phyloP scores from a whole-genome alignment of 306 rosid species.

The Cotoneaster glaucophyllus region DNA sequence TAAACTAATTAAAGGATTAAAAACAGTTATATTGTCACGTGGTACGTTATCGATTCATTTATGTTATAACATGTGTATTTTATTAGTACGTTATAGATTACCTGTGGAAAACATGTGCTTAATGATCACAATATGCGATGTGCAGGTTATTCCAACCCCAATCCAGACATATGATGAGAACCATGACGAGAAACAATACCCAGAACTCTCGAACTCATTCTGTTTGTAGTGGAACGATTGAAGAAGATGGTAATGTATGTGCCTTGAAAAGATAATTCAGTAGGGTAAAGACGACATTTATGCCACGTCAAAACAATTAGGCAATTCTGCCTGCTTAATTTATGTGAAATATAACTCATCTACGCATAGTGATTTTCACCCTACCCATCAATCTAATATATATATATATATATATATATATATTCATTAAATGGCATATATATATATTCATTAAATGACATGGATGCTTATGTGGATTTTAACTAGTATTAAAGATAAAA shows the following conservation, averaged over 20 bases:
- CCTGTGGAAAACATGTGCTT: too few species aligned
- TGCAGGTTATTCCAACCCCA: background rate
- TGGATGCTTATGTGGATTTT: too few species aligned
- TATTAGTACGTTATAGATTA: too few species aligned
- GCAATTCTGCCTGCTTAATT: background rate
- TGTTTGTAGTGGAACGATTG: background rate
- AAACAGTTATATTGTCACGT: too few species aligned
- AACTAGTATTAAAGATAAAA: too few species aligned
- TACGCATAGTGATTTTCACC: constrained; percentile 7
- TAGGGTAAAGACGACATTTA: background rate
- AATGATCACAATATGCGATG: background rate
- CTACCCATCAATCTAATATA: background rate
- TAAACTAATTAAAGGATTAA: too few species aligned
- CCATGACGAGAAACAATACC: constrained; percentile 1
- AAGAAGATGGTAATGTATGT: background rate
- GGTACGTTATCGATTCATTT: too few species aligned
- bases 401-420: background rate
- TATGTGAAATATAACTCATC: background rate
- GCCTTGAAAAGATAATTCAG: background rate
- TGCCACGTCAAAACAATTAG: constrained; percentile 1
- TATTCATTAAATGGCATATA: too few species aligned
- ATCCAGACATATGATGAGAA: background rate
- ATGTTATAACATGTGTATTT: too few species aligned
- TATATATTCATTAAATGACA: too few species aligned
- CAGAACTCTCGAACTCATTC: constrained; percentile 9